Conservation (phyloP, 2,329 filamentous ascomycete species). For the Bimuria novae-zelandiae region DNA sequence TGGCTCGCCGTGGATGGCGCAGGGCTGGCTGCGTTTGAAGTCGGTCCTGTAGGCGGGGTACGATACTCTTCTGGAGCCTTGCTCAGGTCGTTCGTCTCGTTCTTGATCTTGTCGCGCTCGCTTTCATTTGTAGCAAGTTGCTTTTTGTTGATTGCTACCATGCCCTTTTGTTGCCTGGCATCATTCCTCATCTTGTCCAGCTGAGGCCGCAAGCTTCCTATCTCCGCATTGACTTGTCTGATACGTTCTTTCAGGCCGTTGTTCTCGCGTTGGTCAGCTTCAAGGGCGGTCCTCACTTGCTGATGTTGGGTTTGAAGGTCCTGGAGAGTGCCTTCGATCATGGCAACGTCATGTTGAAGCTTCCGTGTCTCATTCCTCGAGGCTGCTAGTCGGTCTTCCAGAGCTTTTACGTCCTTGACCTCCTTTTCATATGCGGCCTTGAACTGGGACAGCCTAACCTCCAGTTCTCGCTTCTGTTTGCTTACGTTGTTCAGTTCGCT, state of each 20-base stretch:
- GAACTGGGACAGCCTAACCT: slow-evolving; percentile 83
- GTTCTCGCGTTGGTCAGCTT: slow-evolving; percentile 90
- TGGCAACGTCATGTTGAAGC: slow-evolving; percentile 79
- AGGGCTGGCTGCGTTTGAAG: slow-evolving; percentile 67
- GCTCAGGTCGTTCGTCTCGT: slow-evolving; percentile 72
- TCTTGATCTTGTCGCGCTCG: slow-evolving; percentile 85
- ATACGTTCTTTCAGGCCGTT: slow-evolving; percentile 84
- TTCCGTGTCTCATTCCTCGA: slow-evolving; percentile 83
- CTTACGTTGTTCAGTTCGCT: slow-evolving; percentile 80
- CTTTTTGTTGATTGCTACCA: slow-evolving; percentile 98
- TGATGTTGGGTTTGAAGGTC: slow-evolving; percentile 84
- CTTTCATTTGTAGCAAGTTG: slow-evolving; percentile 87
- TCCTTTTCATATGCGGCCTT: slow-evolving; percentile 91
- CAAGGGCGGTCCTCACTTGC: slow-evolving; percentile 72
- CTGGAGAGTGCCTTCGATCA: slow-evolving; percentile 78
- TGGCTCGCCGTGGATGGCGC: slow-evolving; percentile 63
- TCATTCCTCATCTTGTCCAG: slow-evolving; percentile 93
- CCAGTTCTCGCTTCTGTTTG: slow-evolving; percentile 90
- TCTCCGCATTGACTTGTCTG: slow-evolving; percentile 77
- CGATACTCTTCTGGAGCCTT: slow-evolving; percentile 64
- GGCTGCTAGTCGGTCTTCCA: slow-evolving; percentile 80
- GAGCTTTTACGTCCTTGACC: slow-evolving; percentile 78
- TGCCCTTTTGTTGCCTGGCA: slow-evolving; percentile 90
- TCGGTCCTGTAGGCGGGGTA: slow-evolving; percentile 33
- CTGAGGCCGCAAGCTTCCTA: slow-evolving; percentile 82